A percentile compares a stretch with the other conserved stretches of the same genome.
Evolutionary conservation across 2,329 filamentous ascomycete species (phyloP).

Genomic region (Talaromyces amestolkiae): DNA sequence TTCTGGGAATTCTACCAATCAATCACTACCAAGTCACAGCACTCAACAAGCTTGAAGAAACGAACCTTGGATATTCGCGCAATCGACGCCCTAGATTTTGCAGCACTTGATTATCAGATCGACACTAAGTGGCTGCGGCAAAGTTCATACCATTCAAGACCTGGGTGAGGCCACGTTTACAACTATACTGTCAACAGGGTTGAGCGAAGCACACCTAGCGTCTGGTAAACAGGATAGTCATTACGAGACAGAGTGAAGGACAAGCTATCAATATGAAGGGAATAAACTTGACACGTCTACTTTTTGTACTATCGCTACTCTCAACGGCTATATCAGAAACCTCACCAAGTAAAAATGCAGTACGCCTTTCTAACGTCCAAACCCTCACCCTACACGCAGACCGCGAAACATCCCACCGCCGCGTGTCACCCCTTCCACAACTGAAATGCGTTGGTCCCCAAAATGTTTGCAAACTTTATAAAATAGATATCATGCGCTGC

Average conservation of each 20-base stretch:
- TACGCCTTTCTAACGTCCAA: constrained; percentile 66
- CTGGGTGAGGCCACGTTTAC: background rate
- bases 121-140: no score
- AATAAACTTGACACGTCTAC: background rate
- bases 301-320: constrained; percentile 22
- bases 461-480: constrained; percentile 65
- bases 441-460: constrained; percentile 70
- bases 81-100: background rate
- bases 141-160: background rate
- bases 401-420: constrained; percentile 69
- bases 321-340: constrained; percentile 19
- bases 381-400: constrained; percentile 72
- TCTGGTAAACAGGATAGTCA: no score
- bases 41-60: background rate
- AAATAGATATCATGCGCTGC: constrained; percentile 82
- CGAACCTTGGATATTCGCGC: background rate
- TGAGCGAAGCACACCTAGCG: background rate
- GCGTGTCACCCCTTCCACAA: constrained; percentile 73
- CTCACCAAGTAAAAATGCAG: constrained; percentile 46
- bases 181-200: background rate
- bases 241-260: background rate
- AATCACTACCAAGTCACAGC: background rate
- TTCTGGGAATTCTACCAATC: background rate
- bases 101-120: background rate
- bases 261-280: constrained; percentile 5